Evolutionary conservation across 352 stramenopile species (phyloP), one percentile per base, ranked within the genome.

Genomic region (Phytophthora niederhauseri): DNA sequence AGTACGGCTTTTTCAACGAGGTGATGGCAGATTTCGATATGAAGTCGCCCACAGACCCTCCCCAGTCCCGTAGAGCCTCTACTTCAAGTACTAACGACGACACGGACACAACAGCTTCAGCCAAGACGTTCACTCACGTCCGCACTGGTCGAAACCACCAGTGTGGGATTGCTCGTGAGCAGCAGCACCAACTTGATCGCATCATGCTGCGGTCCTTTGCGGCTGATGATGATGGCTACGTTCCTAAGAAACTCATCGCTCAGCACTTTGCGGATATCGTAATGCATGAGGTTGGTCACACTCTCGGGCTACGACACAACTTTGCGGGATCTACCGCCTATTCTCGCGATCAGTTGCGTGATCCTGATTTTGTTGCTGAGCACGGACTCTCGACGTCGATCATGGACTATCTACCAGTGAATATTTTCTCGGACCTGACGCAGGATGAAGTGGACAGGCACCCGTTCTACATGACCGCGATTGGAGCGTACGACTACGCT

Each of bases 271-370:
- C 74, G 7, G 78, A 89, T 61, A 89, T 95, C 34, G 80, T 96
- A 28, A 94, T 96, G 84, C 91, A 97, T 59, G 90, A 97, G 73
- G 89, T 97, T 24, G 91, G 90, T 6, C 91, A 97, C 66, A 95
- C 89, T 12, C 80, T 97, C 2, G 89, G 88, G 5, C 75, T 97
- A 11, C 83, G 89, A 11, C 90, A 97, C 73, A 97, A 97, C 66
- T 97, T 97, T 73, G 79, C 75, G 6, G 90, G 79, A 11, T 91
- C 85, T 0, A 72, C 84, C 0, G 61, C 72, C 0, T 76, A 87
- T 59, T 82, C 84, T 17, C 70, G 82, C 15, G 57, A 78, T 14
- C 66, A 97, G 56, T 74, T 95, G 14, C 76, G 80, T 9, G 70
- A 94, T 58, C 54, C 78, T 31, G 54, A 50, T 17, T 93, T 87